These are phyloP conservation scores for Aspergillus terreus DNA, from an alignment of 2,329 filamentous ascomycete genomes.

Conservation along the genomic window DNA sequence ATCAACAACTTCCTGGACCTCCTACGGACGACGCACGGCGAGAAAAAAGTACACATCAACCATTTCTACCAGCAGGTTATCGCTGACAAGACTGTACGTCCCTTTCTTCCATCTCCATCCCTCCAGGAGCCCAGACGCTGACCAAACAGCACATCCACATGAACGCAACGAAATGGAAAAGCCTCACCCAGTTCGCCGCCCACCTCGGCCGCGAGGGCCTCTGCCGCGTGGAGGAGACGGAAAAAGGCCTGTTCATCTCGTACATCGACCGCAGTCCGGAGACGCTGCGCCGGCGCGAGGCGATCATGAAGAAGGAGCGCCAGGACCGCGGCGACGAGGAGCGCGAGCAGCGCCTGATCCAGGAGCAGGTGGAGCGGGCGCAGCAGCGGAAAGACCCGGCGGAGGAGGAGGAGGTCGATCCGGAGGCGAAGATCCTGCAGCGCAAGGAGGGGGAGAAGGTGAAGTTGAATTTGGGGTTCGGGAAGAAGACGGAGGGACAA, in stretches of 20 bases:
- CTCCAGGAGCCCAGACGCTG: neutral
- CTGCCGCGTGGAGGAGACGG: slow-evolving; percentile 83
- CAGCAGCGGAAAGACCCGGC: slow-evolving; percentile 53
- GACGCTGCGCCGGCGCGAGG: slow-evolving; percentile 74
- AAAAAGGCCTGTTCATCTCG: slow-evolving; percentile 75
- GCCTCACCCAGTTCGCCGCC: slow-evolving; percentile 85
- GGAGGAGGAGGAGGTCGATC: slow-evolving; percentile 41
- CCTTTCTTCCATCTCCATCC: neutral
- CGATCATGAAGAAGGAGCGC: slow-evolving; percentile 75
- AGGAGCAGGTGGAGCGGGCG: slow-evolving; percentile 77
- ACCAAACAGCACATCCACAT: slow-evolving; percentile 69
- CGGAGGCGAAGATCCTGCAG: slow-evolving; percentile 42
- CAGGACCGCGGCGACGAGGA: slow-evolving; percentile 90
- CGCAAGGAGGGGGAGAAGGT: slow-evolving; percentile 72
- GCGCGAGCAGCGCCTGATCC: slow-evolving; percentile 75
- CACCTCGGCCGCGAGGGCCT: slow-evolving; percentile 80
- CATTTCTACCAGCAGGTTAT: slow-evolving; percentile 96
- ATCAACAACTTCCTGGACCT: slow-evolving; percentile 72
- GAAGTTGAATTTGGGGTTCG: slow-evolving; percentile 61
- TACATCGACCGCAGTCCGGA: slow-evolving; percentile 94
- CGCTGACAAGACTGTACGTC: slow-evolving; percentile 62
- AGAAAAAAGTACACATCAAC: slow-evolving; percentile 85
- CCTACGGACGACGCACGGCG: slow-evolving; percentile 78
- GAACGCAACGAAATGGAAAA: slow-evolving; percentile 88
- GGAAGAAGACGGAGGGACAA: slow-evolving; percentile 18